A percentile compares a stretch with the other conserved stretches of the same genome.
Conservation (phyloP, 2,329 filamentous ascomycete species). For the Aspergillus carbonarius region DNA sequence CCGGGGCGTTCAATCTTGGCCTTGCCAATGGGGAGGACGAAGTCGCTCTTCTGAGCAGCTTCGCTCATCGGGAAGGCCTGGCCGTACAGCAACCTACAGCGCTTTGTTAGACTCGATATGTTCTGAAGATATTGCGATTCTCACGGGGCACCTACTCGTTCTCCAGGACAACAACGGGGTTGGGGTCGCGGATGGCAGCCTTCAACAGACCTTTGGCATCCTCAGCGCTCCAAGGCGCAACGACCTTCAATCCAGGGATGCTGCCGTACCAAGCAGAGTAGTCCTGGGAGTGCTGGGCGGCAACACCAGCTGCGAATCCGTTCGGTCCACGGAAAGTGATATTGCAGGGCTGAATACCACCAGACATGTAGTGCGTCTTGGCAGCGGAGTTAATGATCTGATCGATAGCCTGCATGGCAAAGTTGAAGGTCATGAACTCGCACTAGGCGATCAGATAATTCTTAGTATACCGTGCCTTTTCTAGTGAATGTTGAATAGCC, state of each 20-base stretch:
- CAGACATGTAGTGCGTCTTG: slow-evolving; percentile 99
- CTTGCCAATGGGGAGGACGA: slow-evolving; percentile 96
- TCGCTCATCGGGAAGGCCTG: slow-evolving; percentile 96
- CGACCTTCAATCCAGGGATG: slow-evolving; percentile 96
- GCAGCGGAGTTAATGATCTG: slow-evolving; percentile 98
- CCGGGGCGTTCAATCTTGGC: slow-evolving; percentile 97
- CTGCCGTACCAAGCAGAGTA: slow-evolving; percentile 99
- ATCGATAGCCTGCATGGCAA: slow-evolving; percentile 99
- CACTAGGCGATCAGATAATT: slow-evolving; percentile 54
- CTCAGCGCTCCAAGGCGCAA: slow-evolving; percentile 92
- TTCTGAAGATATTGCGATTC: not conserved
- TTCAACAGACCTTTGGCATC: slow-evolving; percentile 98
- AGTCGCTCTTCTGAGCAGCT: slow-evolving; percentile 92
- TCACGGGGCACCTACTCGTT: slow-evolving; percentile 63
- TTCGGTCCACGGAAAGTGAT: slow-evolving; percentile 99
- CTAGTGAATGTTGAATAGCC: not conserved
- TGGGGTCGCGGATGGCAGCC: slow-evolving; percentile 96
- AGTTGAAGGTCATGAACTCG: slow-evolving; percentile 99
- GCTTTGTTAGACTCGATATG: slow-evolving; percentile 26
- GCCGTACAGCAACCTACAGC: slow-evolving; percentile 74
- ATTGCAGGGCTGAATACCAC: slow-evolving; percentile 98
- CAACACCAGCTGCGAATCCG: slow-evolving; percentile 94
- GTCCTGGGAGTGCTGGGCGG: slow-evolving; percentile 97
- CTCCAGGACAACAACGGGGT: slow-evolving; percentile 88
- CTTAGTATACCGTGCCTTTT: not conserved